Evolutionary conservation across 345 rosid genomes (phyloP).

Genomic region (Brassica juncea): DNA sequence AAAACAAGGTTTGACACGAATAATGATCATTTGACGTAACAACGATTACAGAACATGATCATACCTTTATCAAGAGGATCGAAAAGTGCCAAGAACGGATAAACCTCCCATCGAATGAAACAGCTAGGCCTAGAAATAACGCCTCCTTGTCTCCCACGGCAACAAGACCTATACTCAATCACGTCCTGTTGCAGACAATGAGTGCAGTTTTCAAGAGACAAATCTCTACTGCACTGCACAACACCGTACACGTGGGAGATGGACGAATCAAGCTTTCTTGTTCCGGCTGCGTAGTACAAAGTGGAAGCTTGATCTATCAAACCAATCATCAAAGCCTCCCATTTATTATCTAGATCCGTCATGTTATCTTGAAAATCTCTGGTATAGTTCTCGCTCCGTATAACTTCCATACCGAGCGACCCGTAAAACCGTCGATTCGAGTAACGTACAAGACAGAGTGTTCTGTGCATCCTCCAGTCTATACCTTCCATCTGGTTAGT

Average conservation of each 20-base stretch:
- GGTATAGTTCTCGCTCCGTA: background rate
- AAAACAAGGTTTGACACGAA: background rate
- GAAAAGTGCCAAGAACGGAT: slow-evolving; percentile 32
- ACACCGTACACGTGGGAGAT: slow-evolving; percentile 35
- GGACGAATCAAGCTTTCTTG: background rate
- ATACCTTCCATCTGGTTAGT: slow-evolving; percentile 20
- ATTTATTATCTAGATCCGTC: slow-evolving; percentile 30
- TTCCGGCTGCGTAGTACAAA: slow-evolving; percentile 39
- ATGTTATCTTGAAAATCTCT: slow-evolving; percentile 5
- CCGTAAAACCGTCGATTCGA: slow-evolving; percentile 27
- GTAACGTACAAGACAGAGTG: slow-evolving; percentile 34
- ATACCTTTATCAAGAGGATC: background rate
- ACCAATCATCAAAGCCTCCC: slow-evolving; percentile 29
- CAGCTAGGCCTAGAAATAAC: slow-evolving; percentile 44
- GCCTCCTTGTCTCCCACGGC: slow-evolving; percentile 41
- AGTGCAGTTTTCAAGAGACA: slow-evolving; percentile 31
- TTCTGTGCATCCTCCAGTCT: slow-evolving; percentile 10
- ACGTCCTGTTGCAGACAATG: slow-evolving; percentile 34
- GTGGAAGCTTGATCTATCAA: slow-evolving; percentile 16
- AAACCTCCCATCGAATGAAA: slow-evolving; percentile 39
- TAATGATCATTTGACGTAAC: background rate
- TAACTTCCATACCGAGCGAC: background rate
- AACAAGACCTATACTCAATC: slow-evolving; percentile 24
- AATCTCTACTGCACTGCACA: slow-evolving; percentile 51
- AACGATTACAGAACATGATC: background rate